Evolutionary conservation across 805 yeast genomes (phyloP).

Genomic region (Dipodascopsis uninucleata): DNA sequence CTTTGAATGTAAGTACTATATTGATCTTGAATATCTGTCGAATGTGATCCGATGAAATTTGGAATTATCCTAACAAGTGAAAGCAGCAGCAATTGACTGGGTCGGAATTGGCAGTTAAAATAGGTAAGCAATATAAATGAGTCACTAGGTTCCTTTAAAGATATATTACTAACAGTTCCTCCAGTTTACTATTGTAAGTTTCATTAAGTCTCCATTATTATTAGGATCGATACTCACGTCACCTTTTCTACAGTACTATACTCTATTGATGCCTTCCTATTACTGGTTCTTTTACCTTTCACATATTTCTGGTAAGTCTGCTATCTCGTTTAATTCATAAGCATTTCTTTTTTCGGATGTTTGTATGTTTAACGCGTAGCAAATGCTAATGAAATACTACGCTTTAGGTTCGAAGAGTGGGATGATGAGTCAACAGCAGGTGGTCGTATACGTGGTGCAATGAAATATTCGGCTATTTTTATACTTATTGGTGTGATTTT

Average conservation of each 20-base stretch:
- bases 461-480: constrained; percentile 24
- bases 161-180: not conserved
- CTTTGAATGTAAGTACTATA: constrained; percentile 6
- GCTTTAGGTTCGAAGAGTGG: constrained; percentile 28
- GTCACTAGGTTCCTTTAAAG: not conserved
- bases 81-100: constrained; percentile 2
- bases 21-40: constrained; percentile 8
- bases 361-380: too few relatives aligned
- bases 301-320: constrained; percentile 29
- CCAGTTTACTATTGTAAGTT: constrained; percentile 21
- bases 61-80: constrained; percentile 2
- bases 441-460: constrained; percentile 22
- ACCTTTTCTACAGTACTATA: constrained; percentile 21
- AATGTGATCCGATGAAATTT: constrained; percentile 1
- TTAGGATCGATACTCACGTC: constrained; percentile 3
- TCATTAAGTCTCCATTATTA: not conserved
- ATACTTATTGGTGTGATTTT: constrained; percentile 14
- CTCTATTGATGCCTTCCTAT: constrained; percentile 27
- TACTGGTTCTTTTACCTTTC: constrained; percentile 29
- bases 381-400: not conserved
- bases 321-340: not conserved
- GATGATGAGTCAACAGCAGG: constrained; percentile 25
- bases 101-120: constrained; percentile 10
- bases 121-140: not conserved
- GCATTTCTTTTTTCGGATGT: not conserved